Base-by-base conservation (phyloP, 345 rosid genomes). In the Corchorus olitorius region DNA sequence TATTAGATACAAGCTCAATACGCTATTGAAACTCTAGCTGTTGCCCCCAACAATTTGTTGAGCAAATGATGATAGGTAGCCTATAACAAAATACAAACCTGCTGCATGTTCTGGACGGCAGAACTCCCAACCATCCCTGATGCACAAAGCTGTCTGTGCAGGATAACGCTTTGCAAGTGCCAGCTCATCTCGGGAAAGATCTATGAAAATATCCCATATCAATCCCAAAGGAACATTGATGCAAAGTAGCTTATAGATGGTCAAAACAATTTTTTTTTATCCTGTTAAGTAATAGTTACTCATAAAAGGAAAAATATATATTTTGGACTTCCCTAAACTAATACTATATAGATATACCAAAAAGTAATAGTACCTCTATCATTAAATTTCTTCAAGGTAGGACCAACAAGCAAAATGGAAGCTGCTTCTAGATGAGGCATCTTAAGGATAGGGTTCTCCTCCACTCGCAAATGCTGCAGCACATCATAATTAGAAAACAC, bases 361-460 rank as follows among this genome's bases (percentile, higher is more conserved):
- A 55, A 43, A 16, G 8, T 14, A 41, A 60, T 45, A 43, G 58
- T 84, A 95, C 99, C 99, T 93, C 96, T 89, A 88, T 95, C 99
- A 83, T 95, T 95, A 83, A 95, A 95, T 86, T 91, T 95, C 85
- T 95, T 95, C 86, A 95, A 84, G 59, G 97, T 90, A 70, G 93
- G 91, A 84, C 99, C 99, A 83, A 93, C 93, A 84, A 95, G 98
- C 87, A 95, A 77, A 77, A 93, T 89, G 72, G 92, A 84, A 76
- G 98, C 99, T 27, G 98, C 99, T 90, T 95, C 98, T 81, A 95
- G 46, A 86, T 95, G 98, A 78, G 94, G 80, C 90, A 93, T 92
- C 89, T 93, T 92, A 78, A 93, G 93, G 81, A 95, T 80, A 69
- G 98, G 98, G 85, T 95, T 95, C 88, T 95, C 99, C 87, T 95